These are phyloP conservation scores for Coemansia reversa DNA, from an alignment of 192 early-diverging fungal genomes.

Conservation along the genomic window DNA sequence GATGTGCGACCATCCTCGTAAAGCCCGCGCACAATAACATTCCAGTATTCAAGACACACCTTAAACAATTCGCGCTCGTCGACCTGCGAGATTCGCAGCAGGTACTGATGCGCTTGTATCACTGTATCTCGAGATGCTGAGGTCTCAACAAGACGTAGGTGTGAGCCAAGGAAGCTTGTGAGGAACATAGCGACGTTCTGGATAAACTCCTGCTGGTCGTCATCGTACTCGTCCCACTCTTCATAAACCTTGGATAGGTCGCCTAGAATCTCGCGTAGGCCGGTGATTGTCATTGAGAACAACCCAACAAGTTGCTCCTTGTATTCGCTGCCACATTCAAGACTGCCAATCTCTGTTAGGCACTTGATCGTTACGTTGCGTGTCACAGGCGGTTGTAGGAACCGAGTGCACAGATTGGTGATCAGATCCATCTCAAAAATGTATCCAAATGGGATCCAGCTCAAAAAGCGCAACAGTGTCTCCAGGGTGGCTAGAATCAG, in stretches of 20 bases:
- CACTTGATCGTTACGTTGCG: conserved; percentile 95
- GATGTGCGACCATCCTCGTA: conserved; percentile 76
- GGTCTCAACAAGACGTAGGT: conserved; percentile 70
- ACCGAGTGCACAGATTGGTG: conserved; percentile 73
- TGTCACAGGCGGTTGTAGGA: conserved; percentile 82
- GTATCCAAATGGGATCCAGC: conserved; percentile 98
- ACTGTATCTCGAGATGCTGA: conserved; percentile 58
- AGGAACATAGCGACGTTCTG: conserved; percentile 94
- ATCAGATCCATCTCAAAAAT: conserved; percentile 96
- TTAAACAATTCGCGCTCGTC: conserved; percentile 98
- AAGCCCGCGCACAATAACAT: conserved; percentile 80
- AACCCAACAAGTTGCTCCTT: conserved; percentile 83
- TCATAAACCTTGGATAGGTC: conserved; percentile 68
- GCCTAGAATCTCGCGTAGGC: conserved; percentile 44
- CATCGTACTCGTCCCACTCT: conserved; percentile 77
- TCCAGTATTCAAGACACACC: conserved; percentile 97
- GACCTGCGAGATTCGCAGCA: conserved; percentile 88
- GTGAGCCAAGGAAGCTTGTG: conserved; percentile 79
- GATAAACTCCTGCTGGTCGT: conserved; percentile 94
- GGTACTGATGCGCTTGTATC: conserved; percentile 81
- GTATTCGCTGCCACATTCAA: conserved; percentile 78
- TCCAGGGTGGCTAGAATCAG: conserved; percentile 91
- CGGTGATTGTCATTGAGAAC: conserved; percentile 77
- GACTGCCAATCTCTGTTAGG: conserved; percentile 93
- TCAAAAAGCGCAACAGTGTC: conserved; percentile 92